Base-by-base conservation (phyloP, 305 asterid genomes). In the Fraxinus platypoda region DNA sequence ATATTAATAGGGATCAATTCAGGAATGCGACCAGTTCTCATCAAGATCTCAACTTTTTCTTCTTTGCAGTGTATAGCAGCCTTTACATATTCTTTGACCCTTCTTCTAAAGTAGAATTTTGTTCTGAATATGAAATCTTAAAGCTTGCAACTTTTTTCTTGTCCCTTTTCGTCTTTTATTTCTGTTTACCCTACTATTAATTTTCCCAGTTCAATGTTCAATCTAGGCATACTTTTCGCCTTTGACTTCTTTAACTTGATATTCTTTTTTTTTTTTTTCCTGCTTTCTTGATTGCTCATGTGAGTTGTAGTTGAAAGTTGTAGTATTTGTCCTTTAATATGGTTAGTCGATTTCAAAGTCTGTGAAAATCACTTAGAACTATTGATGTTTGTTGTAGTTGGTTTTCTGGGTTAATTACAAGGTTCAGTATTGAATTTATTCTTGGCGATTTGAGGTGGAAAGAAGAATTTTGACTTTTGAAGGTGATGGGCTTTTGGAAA, bases 31-130 rank as follows among this genome's bases (percentile, higher is more conserved):
- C 77, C 89, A 80, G 43, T 86, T 86, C 81, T 74, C 83, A 80
- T 86, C 90, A 89, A 88, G 94, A 87, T 89, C 92, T 82, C 89
- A 83, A 17, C 87, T 49, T 85, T 78, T 82, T 66, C 75, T 75
- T 26, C 46, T 81, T 72, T 76, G 81, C 71, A 17, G 30, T 68
- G 21, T 52, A 17, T 78, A 78, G 64, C 75, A 31, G 23, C 75
- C 80, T 41, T 71, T 83, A 43, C 57, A 70, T 80, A 33, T 70
- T 38, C 84, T 74, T 82, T 87, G 85, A 85, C 84, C 90, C 80
- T 77, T 77, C 70, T 41, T 33, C 68, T 62, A 57, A 28, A 38
- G 79, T 57, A 13, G 75, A 19, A 25, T 74, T 41, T 59, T 71
- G 75, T 43, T 31, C 26, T 15, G 75, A 68, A 68, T 68, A 15